phyloP scores from a whole-genome alignment of 73 alveolate species.

The Paramecium sexaurelia region DNA sequence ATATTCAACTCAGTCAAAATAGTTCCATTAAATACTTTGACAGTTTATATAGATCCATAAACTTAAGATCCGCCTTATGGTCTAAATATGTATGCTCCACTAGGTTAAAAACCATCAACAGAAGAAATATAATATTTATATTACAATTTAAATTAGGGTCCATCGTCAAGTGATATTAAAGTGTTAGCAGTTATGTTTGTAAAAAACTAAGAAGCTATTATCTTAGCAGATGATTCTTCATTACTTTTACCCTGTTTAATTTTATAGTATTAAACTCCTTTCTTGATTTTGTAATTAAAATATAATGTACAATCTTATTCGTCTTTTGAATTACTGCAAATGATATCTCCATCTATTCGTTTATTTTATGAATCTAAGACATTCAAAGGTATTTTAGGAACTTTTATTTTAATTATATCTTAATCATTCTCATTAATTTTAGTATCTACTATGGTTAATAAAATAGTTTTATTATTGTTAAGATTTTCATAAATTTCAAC shows the following conservation, averaged over 20 bases:
- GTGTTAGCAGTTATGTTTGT: neutral
- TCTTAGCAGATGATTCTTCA: neutral
- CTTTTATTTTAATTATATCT: slow-evolving; percentile 6
- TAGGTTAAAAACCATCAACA: neutral
- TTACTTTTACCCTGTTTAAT: neutral
- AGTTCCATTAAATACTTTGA: neutral
- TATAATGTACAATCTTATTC: slow-evolving; percentile 2
- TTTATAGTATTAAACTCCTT: neutral
- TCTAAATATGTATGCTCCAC: slow-evolving; percentile 55
- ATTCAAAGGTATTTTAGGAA: slow-evolving; percentile 9
- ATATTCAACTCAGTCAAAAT: slow-evolving; percentile 6
- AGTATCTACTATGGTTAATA: neutral
- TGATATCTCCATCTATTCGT: neutral
- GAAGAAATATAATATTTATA: slow-evolving; percentile 5
- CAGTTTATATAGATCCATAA: neutral
- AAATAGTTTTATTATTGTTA: neutral
- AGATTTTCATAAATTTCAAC: neutral
- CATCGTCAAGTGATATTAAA: slow-evolving; percentile 1
- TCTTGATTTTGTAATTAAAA: neutral
- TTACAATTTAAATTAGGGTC: neutral
- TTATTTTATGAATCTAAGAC: neutral
- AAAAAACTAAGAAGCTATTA: neutral
- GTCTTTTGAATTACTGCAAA: neutral
- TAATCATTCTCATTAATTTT: neutral
- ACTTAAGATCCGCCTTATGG: neutral